phyloP scores from a whole-genome alignment of 805 yeast species.

The Metschnikowia santaceciliae region DNA sequence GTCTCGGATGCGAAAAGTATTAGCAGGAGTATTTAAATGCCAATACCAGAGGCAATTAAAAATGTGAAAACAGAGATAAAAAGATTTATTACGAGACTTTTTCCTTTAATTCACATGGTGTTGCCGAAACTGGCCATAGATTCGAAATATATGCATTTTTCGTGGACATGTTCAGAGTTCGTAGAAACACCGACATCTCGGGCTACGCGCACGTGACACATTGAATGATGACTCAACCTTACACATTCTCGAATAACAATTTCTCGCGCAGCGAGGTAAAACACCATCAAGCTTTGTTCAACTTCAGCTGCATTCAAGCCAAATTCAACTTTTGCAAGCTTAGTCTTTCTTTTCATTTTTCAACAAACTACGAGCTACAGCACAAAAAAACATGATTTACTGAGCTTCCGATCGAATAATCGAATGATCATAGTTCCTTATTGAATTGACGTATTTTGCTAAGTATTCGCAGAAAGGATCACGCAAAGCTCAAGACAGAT shows the following conservation, averaged over 20 bases:
- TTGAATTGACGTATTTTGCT: constrained; percentile 1
- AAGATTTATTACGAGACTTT: too few species aligned
- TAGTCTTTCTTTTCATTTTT: not conserved
- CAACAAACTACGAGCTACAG: not conserved
- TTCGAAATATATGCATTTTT: too few species aligned
- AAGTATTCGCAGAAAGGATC: constrained; percentile 5
- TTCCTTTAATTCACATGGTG: too few species aligned
- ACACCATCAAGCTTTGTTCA: not conserved
- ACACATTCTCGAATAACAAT: not conserved
- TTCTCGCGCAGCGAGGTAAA: not conserved
- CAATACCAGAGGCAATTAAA: too few species aligned
- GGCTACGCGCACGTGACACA: not conserved
- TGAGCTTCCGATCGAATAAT: not conserved
- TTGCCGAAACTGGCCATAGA: too few species aligned
- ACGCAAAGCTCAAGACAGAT: constrained; percentile 4
- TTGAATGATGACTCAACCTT: not conserved
- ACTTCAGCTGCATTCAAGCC: not conserved
- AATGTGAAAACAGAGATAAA: too few species aligned
- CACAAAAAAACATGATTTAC: not conserved
- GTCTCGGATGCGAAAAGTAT: not conserved
- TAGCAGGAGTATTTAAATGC: too few species aligned
- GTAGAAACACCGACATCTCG: not conserved
- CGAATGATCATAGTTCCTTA: constrained; percentile 1
- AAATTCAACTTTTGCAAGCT: constrained; percentile 5
- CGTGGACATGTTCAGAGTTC: not conserved